Conservation (phyloP, 352 stramenopile species). For the Thalassiosira livingstoniorum region DNA sequence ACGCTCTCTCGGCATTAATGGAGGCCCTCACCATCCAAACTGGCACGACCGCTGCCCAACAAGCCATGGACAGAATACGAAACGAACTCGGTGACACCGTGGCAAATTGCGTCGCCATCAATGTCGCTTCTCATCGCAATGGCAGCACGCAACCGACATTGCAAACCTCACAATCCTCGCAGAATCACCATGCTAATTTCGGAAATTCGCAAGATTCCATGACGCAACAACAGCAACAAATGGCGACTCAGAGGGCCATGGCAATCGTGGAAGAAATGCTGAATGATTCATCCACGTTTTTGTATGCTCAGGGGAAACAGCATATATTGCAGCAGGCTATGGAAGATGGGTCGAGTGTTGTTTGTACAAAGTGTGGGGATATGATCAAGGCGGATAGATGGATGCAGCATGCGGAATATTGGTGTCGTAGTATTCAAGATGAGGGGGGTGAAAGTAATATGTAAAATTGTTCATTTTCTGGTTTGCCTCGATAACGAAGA, state of each 20-base stretch:
- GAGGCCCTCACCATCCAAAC: constrained; percentile 52
- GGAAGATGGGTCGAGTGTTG: constrained; percentile 59
- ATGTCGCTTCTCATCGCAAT: not conserved
- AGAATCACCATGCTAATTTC: constrained; percentile 1
- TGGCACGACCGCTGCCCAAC: constrained; percentile 33
- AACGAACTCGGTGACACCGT: constrained; percentile 59
- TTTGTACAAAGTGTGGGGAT: constrained; percentile 58
- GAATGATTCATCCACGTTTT: constrained; percentile 60
- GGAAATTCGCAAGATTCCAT: not conserved
- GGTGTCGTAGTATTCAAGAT: constrained; percentile 39
- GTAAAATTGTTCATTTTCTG: too few species aligned
- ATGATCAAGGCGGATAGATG: constrained; percentile 49
- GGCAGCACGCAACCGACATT: constrained; percentile 14
- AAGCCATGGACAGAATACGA: constrained; percentile 56
- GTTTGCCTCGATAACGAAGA: too few species aligned
- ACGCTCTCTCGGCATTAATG: constrained; percentile 59
- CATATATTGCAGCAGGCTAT: constrained; percentile 62
- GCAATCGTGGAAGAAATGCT: constrained; percentile 54
- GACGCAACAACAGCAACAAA: constrained; percentile 21
- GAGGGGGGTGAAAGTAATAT: constrained; percentile 19
- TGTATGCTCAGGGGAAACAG: constrained; percentile 50
- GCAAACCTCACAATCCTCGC: not conserved
- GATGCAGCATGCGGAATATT: constrained; percentile 51
- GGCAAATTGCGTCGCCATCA: constrained; percentile 37
- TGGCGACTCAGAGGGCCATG: constrained; percentile 39